Conservation (phyloP, 2,329 filamentous ascomycete species). For the Neonectria ditissima region DNA sequence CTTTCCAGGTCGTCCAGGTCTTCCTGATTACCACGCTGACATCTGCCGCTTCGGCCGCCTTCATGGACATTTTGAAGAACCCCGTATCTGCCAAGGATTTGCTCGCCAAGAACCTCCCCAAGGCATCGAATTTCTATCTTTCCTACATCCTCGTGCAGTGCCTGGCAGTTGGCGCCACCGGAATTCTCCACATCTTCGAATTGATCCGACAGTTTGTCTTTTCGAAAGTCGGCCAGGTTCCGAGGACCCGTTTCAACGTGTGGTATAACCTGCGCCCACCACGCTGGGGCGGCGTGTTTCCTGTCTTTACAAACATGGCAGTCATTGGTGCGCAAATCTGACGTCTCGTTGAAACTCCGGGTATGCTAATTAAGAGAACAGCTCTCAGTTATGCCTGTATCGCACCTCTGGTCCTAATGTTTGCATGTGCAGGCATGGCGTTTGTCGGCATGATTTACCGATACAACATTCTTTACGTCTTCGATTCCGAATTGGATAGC, state of each 20-base stretch:
- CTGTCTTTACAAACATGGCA: slow-evolving; percentile 83
- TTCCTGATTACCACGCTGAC: slow-evolving; percentile 89
- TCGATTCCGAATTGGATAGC: slow-evolving; percentile 84
- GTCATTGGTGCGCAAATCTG: slow-evolving; percentile 74
- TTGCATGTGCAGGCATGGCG: slow-evolving; percentile 81
- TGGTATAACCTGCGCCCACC: slow-evolving; percentile 81
- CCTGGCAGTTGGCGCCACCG: slow-evolving; percentile 78
- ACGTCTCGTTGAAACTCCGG: background rate
- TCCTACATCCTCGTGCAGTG: slow-evolving; percentile 95
- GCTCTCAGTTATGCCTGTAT: slow-evolving; percentile 89
- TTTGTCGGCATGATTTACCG: slow-evolving; percentile 89
- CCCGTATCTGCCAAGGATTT: slow-evolving; percentile 72
- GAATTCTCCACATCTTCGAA: slow-evolving; percentile 77
- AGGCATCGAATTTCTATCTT: slow-evolving; percentile 93
- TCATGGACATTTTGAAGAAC: slow-evolving; percentile 70
- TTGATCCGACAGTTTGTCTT: slow-evolving; percentile 69
- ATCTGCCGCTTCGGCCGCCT: slow-evolving; percentile 80
- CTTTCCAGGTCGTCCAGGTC: slow-evolving; percentile 90
- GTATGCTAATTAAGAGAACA: slow-evolving; percentile 50
- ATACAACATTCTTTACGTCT: slow-evolving; percentile 92
- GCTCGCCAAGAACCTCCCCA: slow-evolving; percentile 80
- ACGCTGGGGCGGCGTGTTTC: slow-evolving; percentile 86
- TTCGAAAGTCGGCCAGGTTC: slow-evolving; percentile 80
- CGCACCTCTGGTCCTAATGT: slow-evolving; percentile 85
- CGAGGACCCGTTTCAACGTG: slow-evolving; percentile 81